Evolutionary conservation across 805 yeast species (phyloP).

Genomic region (Lipomyces spencermartinsiae): DNA sequence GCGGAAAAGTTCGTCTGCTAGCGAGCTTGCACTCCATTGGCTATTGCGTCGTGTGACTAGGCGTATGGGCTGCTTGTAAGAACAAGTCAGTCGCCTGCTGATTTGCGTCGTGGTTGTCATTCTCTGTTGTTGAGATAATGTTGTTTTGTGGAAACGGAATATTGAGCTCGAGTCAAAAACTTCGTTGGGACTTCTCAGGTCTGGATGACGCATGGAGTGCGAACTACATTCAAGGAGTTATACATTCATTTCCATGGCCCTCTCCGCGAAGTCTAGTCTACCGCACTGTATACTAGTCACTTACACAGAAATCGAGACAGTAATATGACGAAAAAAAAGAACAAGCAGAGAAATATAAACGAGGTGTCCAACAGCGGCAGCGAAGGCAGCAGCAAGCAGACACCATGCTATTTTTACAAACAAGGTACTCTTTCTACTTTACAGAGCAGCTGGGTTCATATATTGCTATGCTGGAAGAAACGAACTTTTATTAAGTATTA

Average conservation of each 20-base stretch:
- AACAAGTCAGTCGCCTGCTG: neutral
- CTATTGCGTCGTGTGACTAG: neutral
- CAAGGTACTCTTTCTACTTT: neutral
- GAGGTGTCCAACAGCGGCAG: neutral
- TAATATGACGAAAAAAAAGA: neutral
- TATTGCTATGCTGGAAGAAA: neutral
- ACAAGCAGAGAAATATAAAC: neutral
- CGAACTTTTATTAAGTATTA: neutral
- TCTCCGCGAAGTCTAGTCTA: no score
- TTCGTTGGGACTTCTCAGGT: neutral
- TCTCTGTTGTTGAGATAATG: neutral
- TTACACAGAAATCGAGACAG: neutral
- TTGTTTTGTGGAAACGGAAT: neutral
- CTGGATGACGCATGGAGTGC: neutral
- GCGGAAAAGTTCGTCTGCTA: conserved; percentile 7
- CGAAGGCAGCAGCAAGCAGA: neutral
- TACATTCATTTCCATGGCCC: no score
- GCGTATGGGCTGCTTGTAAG: neutral
- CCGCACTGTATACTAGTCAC: neutral
- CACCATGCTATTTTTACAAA: neutral
- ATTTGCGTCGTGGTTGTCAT: neutral
- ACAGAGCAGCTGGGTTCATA: neutral
- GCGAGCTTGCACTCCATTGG: conserved; percentile 6
- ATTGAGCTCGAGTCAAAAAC: neutral
- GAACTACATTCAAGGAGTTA: no score